Evolutionary conservation across 345 rosid species (phyloP), one percentile per base, ranked within the genome.

Genomic region (Rhizophora mangle): DNA sequence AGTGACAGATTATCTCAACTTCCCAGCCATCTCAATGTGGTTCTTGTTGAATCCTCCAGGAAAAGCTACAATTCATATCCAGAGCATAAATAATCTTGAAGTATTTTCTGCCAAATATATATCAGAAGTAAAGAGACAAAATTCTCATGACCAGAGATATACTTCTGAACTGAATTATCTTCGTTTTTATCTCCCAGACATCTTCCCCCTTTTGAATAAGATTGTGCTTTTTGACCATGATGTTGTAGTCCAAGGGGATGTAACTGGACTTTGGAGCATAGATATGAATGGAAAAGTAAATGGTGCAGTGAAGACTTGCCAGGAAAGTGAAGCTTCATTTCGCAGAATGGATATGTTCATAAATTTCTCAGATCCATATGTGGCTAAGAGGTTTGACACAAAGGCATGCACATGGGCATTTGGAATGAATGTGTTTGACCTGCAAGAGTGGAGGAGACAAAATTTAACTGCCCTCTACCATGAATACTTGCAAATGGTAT

Each of bases 401-500:
- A 49, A 52, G 46, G 56, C 76, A 47, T 71, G 80, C 66, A 72
- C 80, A 21, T 76, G 80, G 80, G 80, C 80, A 31, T 76, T 72
- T 62, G 80, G 80, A 49, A 56, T 76, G 80, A 72, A 76, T 56
- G 49, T 76, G 76, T 67, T 76, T 76, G 76, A 76, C 58, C 69
- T 76, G 51, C 62, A 49, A 37, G 72, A 76, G 65, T 76, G 80
- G 80, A 76, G 76, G 66, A 46, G 65, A 29, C 72, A 29, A 34
- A 58, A 71, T 62, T 67, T 76, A 68, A 76, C 66, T 34, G 65
- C 64, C 51, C 69, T 63, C 32, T 72, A 71, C 65, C 75, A 62
- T 31, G 72, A 81, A 73, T 91, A 87, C 81, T 73, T 89, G 79
- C 82, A 81, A 73, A 37, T 80, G 98, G 98, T 94, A 91, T 47